Base-by-base conservation (phyloP, 2,329 filamentous ascomycete species). In the Ascochyta rabiei region DNA sequence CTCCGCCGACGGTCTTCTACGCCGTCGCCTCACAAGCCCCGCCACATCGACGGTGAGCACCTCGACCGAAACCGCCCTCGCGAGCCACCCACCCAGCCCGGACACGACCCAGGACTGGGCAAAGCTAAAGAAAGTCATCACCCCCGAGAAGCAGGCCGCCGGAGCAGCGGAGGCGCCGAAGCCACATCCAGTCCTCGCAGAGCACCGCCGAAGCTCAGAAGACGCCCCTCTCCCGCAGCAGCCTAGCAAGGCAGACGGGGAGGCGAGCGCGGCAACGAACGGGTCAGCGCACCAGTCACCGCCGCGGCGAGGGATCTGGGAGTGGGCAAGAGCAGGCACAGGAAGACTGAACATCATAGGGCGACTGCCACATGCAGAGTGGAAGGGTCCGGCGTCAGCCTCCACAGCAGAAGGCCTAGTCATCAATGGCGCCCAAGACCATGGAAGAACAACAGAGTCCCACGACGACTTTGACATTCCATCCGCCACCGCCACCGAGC, bases 1-100 rank as follows among this genome's bases (percentile, higher is more conserved):
- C 60, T 64, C 64, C 55, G 57, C 55, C 68, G 60, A 47, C 35
- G 69, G 68, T 42, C 70, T 63, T 71, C 71, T 75, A 59, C 71
- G 67, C 60, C 69, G 71, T 52, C 67, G 69, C 61, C 67, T 73
- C 48, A 74, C 71, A 49, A 70, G 67, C 59, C 72, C 70, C 48
- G 70, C 64, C 60, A 69, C 63, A 55, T 71, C 70, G 41, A 75
- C 70, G 45, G 68, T 72, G 53, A 63, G 62, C 51, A 73, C 65
- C 43, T 71, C 67, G 44, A 68, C 60, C 48, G 70, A 74, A 48
- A 67, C 64, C 49, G 69, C 64, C 42, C 62, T 59, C 47, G 71
- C 64, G 35, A 69, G 54, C 53, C 66, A 59, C 26, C 60, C 62
- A 10, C 57, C 60, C 51, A 71, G 58, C 45, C 70, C 66, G 56